A percentile compares a stretch with the other conserved stretches of the same genome.
These are phyloP conservation scores for Plantago ovata DNA, from an alignment of 257 asterid genomes.

Conservation along the genomic window DNA sequence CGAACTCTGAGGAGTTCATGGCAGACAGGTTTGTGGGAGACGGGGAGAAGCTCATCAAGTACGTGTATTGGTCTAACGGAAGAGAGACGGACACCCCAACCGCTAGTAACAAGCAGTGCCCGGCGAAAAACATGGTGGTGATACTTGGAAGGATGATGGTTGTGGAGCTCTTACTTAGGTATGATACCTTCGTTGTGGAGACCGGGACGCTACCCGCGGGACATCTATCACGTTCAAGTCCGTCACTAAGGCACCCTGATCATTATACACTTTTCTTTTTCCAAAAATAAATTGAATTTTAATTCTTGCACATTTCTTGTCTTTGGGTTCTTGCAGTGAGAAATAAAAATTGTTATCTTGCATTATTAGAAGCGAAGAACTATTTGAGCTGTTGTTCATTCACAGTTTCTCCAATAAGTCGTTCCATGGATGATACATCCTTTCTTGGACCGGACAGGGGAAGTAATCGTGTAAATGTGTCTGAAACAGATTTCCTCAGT, in stretches of 20 bases:
- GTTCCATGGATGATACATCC: too few species aligned
- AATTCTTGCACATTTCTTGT: neutral
- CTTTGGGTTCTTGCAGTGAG: neutral
- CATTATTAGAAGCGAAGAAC: too few species aligned
- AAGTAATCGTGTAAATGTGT: too few species aligned
- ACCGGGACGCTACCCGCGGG: slow-evolving; percentile 14
- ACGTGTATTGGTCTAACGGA: slow-evolving; percentile 34
- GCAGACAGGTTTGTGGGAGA: slow-evolving; percentile 24
- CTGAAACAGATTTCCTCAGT: too few species aligned
- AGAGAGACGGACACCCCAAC: slow-evolving; percentile 19
- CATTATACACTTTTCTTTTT: too few species aligned
- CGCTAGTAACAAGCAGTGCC: slow-evolving; percentile 26
- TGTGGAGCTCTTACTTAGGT: slow-evolving; percentile 24
- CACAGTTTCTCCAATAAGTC: too few species aligned
- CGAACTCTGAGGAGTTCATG: slow-evolving; percentile 14
- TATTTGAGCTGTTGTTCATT: too few species aligned
- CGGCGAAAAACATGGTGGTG: slow-evolving; percentile 28
- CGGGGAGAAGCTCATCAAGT: slow-evolving; percentile 24
- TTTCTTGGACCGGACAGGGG: too few species aligned
- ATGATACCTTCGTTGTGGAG: slow-evolving; percentile 21
- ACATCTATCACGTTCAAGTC: slow-evolving; percentile 30
- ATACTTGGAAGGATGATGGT: slow-evolving; percentile 19
- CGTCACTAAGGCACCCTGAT: slow-evolving; percentile 17
- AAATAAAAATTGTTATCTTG: too few species aligned
- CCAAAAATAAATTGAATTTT: neutral